phyloP scores from a whole-genome alignment of 2,329 filamentous ascomycete species.

The Camillea tinctor region DNA sequence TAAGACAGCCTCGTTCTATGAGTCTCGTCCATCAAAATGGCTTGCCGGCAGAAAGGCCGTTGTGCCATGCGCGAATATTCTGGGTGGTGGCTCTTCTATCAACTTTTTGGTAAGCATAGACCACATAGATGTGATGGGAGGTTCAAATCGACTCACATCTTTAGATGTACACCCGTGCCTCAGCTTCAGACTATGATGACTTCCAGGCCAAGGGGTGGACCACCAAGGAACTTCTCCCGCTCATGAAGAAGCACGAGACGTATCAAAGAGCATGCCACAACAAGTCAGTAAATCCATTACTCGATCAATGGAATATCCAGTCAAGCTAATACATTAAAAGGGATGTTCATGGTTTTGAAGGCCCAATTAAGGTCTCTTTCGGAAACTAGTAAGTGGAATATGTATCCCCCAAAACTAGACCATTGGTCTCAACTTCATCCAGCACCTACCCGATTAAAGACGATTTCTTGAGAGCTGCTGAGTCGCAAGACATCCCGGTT shows the following conservation, averaged over 20 bases:
- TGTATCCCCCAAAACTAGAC: background rate
- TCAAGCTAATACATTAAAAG: slow-evolving; percentile 34
- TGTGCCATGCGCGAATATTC: slow-evolving; percentile 71
- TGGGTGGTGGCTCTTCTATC: slow-evolving; percentile 72
- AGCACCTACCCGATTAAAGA: slow-evolving; percentile 77
- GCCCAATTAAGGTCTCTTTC: slow-evolving; percentile 80
- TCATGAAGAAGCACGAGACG: slow-evolving; percentile 80
- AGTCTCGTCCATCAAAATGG: slow-evolving; percentile 72
- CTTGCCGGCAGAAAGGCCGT: slow-evolving; percentile 69
- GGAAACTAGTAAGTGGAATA: slow-evolving; percentile 59
- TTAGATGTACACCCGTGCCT: slow-evolving; percentile 71
- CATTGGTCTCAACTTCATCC: slow-evolving; percentile 3
- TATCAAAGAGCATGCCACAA: slow-evolving; percentile 68
- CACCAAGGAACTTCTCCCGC: slow-evolving; percentile 69
- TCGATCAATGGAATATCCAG: too few relatives aligned
- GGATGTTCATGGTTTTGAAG: slow-evolving; percentile 73
- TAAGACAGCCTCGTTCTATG: slow-evolving; percentile 79
- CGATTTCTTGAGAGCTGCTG: slow-evolving; percentile 71
- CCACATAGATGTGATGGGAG: background rate
- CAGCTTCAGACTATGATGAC: slow-evolving; percentile 73
- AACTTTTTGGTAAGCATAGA: slow-evolving; percentile 65
- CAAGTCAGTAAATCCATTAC: slow-evolving; percentile 34
- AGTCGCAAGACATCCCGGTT: slow-evolving; percentile 70
- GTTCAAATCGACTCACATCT: slow-evolving; percentile 11
- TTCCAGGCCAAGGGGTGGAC: slow-evolving; percentile 80